These are phyloP conservation scores for Massariosphaeria phaeospora DNA, from an alignment of 495 filamentous ascomycete species.

Conservation along the genomic window DNA sequence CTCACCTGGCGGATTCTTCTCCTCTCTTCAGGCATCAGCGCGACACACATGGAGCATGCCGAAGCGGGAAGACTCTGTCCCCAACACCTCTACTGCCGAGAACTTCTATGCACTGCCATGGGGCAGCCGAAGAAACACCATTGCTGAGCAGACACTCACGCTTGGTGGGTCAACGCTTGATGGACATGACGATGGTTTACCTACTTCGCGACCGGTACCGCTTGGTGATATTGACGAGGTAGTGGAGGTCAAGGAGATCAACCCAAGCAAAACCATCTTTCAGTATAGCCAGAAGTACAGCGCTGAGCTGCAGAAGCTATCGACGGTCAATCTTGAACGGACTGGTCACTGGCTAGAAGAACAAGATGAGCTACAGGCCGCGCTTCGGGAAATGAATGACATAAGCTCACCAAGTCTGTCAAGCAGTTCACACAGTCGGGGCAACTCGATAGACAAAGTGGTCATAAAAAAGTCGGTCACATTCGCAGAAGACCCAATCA, in stretches of 20 bases:
- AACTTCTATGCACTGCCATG: slow-evolving; percentile 81
- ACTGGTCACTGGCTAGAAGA: slow-evolving; percentile 77
- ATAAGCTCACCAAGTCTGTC: slow-evolving; percentile 19
- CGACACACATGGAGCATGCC: slow-evolving; percentile 69
- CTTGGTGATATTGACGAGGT: slow-evolving; percentile 14
- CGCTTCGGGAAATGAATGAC: slow-evolving; percentile 61
- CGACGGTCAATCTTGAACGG: slow-evolving; percentile 65
- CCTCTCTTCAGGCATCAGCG: slow-evolving; percentile 64
- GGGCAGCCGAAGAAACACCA: slow-evolving; percentile 38
- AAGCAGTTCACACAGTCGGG: slow-evolving; percentile 20
- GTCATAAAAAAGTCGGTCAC: slow-evolving; percentile 69
- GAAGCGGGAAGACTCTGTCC: slow-evolving; percentile 34
- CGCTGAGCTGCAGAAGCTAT: slow-evolving; percentile 57
- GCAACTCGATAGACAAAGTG: slow-evolving; percentile 28
- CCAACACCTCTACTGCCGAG: slow-evolving; percentile 47
- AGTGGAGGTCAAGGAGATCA: slow-evolving; percentile 40
- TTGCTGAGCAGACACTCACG: slow-evolving; percentile 44
- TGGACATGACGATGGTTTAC: slow-evolving; percentile 51
- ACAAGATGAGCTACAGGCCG: slow-evolving; percentile 53
- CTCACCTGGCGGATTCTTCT: slow-evolving; percentile 87
- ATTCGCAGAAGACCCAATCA: slow-evolving; percentile 56
- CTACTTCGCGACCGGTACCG: slow-evolving; percentile 50
- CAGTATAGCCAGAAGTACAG: slow-evolving; percentile 70
- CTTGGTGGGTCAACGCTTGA: slow-evolving; percentile 30
- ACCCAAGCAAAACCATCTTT: slow-evolving; percentile 44